phyloP scores from a whole-genome alignment of 768 basidiomycete species.

The Leccinum pellstonianum region DNA sequence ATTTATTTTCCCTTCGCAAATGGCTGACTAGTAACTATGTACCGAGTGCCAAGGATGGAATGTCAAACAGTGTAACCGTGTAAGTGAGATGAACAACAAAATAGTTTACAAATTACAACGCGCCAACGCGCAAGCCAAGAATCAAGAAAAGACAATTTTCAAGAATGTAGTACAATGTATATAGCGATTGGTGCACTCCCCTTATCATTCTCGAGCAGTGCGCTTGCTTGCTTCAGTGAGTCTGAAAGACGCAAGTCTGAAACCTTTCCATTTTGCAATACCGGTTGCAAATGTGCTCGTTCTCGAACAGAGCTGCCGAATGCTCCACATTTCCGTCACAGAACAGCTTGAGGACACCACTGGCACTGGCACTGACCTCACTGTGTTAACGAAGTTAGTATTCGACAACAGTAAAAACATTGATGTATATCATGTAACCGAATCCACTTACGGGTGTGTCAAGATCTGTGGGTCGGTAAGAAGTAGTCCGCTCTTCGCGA shows the following conservation, averaged over 20 bases:
- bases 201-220: neutral
- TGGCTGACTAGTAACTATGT: too few relatives aligned
- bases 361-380: neutral
- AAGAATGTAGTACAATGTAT: too few relatives aligned
- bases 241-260: neutral
- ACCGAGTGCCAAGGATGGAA: too few relatives aligned
- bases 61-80: too few relatives aligned
- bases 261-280: neutral
- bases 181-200: neutral
- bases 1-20: too few relatives aligned
- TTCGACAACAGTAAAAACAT: too few relatives aligned
- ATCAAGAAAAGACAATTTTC: too few relatives aligned
- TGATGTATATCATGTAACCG: too few relatives aligned
- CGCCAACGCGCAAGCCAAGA: too few relatives aligned
- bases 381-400: neutral
- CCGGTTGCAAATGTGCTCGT: neutral
- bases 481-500: slow-evolving; percentile 37
- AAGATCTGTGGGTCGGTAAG: neutral
- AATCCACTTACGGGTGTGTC: neutral
- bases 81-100: too few relatives aligned
- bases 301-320: neutral
- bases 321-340: neutral
- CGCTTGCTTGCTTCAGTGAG: neutral
- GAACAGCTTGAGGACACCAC: neutral
- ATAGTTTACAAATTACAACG: too few relatives aligned